Base-by-base conservation (phyloP, 441 rosid genomes). In the Rhodomyrtus psidioides region DNA sequence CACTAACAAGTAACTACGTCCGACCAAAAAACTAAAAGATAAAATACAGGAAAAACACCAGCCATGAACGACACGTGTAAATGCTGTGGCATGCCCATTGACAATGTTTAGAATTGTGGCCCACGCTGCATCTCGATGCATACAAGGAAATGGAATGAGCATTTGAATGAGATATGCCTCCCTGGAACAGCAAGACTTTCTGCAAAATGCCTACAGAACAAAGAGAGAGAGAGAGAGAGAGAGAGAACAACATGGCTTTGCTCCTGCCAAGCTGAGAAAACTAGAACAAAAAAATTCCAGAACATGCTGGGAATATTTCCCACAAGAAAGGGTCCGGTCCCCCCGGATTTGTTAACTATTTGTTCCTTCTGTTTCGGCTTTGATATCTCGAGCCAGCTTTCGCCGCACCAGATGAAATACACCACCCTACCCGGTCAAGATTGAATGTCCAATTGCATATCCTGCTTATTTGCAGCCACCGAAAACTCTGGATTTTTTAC, bases 241-340 rank as follows among this genome's bases (percentile, higher is more conserved):
- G 75, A 65, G 79, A 2, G n/a, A 2, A 5, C 46, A 19, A 19
- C 49, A 39, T 65, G 79, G 79, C 15, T 65, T 34, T 26, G 46
- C 79, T 19, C 24, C n/a, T 65, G 17, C 49, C 79, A 10, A 30
- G 49, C 76, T 34, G 79, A 65, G 49, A 65, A 65, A 19, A 19
- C 49, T 65, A 1, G 49, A 6, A 0, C 75, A 19, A 21, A 65
- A 17, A 34, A 65, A 12, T 0, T 2, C 46, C 46, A 0, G 49
- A 65, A 19, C 79, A 0, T 34, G 76, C 76, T 65, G 46, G 26
- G 44, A 65, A 65, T 65, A 21, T 65, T 9, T 34, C 17, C 49
- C 15, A 39, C 49, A 9, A 34, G 79, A 65, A 65, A 34, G 79
- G 49, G 49, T 51, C 4, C 14, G 13, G 79, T 65, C 34, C 46